These are phyloP conservation scores for Fusarium compactum DNA, from an alignment of 2,329 filamentous ascomycete species.

Conservation along the genomic window DNA sequence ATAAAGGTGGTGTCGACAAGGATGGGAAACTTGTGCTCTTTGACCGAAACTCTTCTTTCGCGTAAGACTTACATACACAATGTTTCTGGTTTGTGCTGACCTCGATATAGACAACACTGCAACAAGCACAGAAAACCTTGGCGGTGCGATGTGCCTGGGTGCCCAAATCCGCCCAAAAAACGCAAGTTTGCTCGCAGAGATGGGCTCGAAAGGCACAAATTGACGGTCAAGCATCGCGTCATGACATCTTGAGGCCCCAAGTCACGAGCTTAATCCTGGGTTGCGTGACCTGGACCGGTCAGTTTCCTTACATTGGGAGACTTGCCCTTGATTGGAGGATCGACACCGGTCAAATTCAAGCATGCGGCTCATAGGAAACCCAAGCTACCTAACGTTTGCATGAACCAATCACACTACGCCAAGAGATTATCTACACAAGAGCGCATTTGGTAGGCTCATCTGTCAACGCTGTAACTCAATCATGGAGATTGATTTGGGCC, in stretches of 20 bases:
- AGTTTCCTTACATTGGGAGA: slow-evolving; percentile 38
- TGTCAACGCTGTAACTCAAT: slow-evolving; percentile 22
- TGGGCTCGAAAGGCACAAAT: slow-evolving; percentile 57
- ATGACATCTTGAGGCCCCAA: slow-evolving; percentile 42
- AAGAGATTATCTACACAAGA: slow-evolving; percentile 25
- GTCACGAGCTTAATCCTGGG: slow-evolving; percentile 26
- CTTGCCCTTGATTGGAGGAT: slow-evolving; percentile 40
- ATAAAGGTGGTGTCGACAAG: slow-evolving; percentile 57
- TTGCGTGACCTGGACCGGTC: slow-evolving; percentile 44
- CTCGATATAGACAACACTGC: slow-evolving; percentile 54
- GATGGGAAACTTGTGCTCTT: slow-evolving; percentile 55
- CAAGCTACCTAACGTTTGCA: slow-evolving; percentile 35
- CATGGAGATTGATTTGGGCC: slow-evolving; percentile 19
- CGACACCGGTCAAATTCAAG: slow-evolving; percentile 37
- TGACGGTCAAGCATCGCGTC: slow-evolving; percentile 55
- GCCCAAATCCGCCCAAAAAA: slow-evolving; percentile 57
- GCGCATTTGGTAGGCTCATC: slow-evolving; percentile 11
- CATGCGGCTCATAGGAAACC: slow-evolving; percentile 34
- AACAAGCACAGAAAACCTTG: slow-evolving; percentile 59
- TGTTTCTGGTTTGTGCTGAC: slow-evolving; percentile 34
- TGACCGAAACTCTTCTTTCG: slow-evolving; percentile 58
- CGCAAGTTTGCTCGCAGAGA: slow-evolving; percentile 57
- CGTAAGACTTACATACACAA: slow-evolving; percentile 45
- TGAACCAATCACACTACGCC: slow-evolving; percentile 35
- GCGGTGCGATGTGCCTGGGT: slow-evolving; percentile 55